Base-by-base conservation (phyloP, 306 rosid genomes). In the Fragaria vesca region DNA sequence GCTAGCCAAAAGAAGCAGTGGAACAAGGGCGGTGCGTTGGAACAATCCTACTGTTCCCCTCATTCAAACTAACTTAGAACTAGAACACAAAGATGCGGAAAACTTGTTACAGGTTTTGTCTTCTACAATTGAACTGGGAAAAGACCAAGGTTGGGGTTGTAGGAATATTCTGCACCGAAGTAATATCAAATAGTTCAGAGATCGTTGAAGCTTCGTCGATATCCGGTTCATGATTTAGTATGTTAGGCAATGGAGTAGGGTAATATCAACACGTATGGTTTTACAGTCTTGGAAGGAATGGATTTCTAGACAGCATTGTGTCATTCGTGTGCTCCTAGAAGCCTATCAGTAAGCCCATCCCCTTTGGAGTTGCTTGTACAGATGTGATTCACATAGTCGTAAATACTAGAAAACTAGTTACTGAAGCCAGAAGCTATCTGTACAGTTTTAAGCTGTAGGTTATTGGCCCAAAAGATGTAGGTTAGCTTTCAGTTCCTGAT, bases 1-100 rank as follows among this genome's bases (percentile, higher is more conserved):
- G 57, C 82, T 85, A 76, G 85, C 85, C 24, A 92, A 85, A 80
- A 75, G 81, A 73, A 83, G 86, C 38, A 43, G 84, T 67, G 86
- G 85, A 85, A 62, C 72, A 3, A 83, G 87, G 81, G 60, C 86
- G 1, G 87, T 78, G 26, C 83, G 84, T 21, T 92, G 92, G 93
- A 88, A 68, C 79, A 88, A 86, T 83, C 94, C 93, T 30, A 89
- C 88, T 10, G 92, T 88, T 83, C 98, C 98, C 16, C 89, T 92
- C 62, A 86, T 88, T 69, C 96, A 91, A 82, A 92, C 97, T 17
- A 88, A 85, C 87, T 76, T 95, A 79, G 97, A 92, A 83, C 85
- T 95, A 42, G 81, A 83, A 58, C 21, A 26, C 24, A 71, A 77
- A 85, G 93, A 92, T 73, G 97, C 93, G 10, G 75, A 82, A 66